Conservation (phyloP, 495 filamentous ascomycete species). For the Neurospora hispaniola region DNA sequence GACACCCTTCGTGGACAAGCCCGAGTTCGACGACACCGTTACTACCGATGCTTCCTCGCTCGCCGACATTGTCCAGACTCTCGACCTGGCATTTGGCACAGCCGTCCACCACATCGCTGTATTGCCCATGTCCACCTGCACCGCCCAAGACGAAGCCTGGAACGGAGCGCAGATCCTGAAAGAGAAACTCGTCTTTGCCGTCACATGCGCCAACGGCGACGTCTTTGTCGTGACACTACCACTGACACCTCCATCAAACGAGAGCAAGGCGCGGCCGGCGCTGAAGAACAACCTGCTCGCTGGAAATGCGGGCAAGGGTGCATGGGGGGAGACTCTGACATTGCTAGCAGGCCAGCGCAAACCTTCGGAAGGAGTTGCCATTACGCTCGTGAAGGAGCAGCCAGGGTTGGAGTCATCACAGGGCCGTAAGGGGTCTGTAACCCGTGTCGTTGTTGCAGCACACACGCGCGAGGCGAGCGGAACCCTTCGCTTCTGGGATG, state of each 20-base stretch:
- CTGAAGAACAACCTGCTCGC: slow-evolving; percentile 33
- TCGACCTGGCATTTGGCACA: slow-evolving; percentile 58
- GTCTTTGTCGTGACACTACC: slow-evolving; percentile 64
- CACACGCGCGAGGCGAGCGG: slow-evolving; percentile 59
- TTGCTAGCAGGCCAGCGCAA: slow-evolving; percentile 48
- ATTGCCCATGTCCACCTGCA: slow-evolving; percentile 38
- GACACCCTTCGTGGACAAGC: slow-evolving; percentile 30
- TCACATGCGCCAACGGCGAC: slow-evolving; percentile 58
- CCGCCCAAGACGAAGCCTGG: slow-evolving; percentile 38
- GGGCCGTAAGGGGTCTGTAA: slow-evolving; percentile 23
- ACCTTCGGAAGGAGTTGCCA: slow-evolving; percentile 52
- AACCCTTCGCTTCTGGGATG: slow-evolving; percentile 36
- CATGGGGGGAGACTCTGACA: slow-evolving; percentile 52
- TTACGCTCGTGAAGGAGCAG: slow-evolving; percentile 49
- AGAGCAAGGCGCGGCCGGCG: slow-evolving; percentile 39
- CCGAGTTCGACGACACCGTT: slow-evolving; percentile 36
- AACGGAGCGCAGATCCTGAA: slow-evolving; percentile 50
- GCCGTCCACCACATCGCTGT: slow-evolving; percentile 50
- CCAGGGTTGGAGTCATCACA: neutral
- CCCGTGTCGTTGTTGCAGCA: slow-evolving; percentile 39
- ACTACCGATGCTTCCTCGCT: slow-evolving; percentile 29
- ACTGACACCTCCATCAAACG: slow-evolving; percentile 58
- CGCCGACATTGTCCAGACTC: slow-evolving; percentile 48
- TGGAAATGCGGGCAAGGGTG: slow-evolving; percentile 38
- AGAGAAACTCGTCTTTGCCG: slow-evolving; percentile 56